Percentiles rank a stretch among this genome's conserved stretches.
phyloP scores from a whole-genome alignment of 176 grass and related monocot species.

The maize (Zea mays) region DNA sequence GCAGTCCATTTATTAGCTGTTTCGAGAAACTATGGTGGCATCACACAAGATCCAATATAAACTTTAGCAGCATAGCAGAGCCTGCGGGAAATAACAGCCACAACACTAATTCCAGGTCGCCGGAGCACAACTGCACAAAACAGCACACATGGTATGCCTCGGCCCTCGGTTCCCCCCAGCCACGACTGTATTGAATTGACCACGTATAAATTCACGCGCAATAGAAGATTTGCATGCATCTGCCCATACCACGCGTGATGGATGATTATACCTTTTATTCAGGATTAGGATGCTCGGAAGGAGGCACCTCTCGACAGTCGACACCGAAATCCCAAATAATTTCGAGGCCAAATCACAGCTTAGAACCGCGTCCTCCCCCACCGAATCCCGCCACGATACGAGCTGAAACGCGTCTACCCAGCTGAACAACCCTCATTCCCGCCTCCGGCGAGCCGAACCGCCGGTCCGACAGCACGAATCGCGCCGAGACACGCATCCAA shows the following conservation, averaged over 20 bases:
- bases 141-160: background rate
- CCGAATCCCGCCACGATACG: background rate
- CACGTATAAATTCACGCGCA: background rate
- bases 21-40: background rate
- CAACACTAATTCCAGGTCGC: background rate
- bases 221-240: background rate
- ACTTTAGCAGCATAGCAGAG: background rate
- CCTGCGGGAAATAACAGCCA: background rate
- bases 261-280: background rate
- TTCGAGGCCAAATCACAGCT: conserved; percentile 6
- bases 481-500: background rate
- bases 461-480: background rate
- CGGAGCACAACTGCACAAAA: too few species aligned
- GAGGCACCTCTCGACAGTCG: too few species aligned
- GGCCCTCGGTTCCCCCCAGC: background rate
- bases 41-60: background rate
- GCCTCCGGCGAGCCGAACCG: background rate
- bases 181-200: background rate
- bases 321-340: conserved; percentile 16
- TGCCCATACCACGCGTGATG: background rate
- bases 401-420: background rate
- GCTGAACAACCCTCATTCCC: conserved; percentile 1
- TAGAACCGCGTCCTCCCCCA: background rate
- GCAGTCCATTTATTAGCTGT: background rate
- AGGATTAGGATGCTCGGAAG: too few species aligned